Conservation (phyloP, 108 stramenopile species). For the Cyclotella cryptica region DNA sequence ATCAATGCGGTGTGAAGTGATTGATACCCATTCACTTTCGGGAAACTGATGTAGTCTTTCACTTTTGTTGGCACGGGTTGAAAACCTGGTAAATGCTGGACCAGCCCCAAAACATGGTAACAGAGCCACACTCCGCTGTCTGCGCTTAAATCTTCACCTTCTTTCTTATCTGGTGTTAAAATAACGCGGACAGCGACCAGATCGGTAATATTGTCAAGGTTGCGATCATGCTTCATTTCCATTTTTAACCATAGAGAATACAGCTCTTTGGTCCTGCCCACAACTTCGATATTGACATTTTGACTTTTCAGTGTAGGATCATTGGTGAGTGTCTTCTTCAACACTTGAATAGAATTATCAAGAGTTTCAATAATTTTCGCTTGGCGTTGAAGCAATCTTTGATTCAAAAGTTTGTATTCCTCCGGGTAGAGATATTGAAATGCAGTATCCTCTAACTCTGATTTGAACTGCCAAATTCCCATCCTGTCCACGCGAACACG, state of each 20-base stretch:
- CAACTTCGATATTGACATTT: slow-evolving; percentile 72
- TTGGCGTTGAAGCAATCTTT: slow-evolving; percentile 69
- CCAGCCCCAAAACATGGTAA: slow-evolving; percentile 92
- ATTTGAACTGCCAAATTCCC: slow-evolving; percentile 97
- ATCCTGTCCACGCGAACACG: slow-evolving; percentile 49
- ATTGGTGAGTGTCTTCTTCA: slow-evolving; percentile 68
- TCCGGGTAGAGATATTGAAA: slow-evolving; percentile 95
- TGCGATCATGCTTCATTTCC: slow-evolving; percentile 83
- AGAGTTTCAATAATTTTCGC: slow-evolving; percentile 77
- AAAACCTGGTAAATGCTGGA: slow-evolving; percentile 91
- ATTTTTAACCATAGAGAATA: slow-evolving; percentile 97
- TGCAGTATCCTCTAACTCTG: slow-evolving; percentile 95
- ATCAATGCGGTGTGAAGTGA: slow-evolving; percentile 91
- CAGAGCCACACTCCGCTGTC: slow-evolving; percentile 91
- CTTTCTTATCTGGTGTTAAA: slow-evolving; percentile 63
- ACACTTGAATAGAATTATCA: slow-evolving; percentile 76
- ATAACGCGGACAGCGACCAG: slow-evolving; percentile 94
- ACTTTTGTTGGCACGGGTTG: slow-evolving; percentile 90
- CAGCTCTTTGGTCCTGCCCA: slow-evolving; percentile 91
- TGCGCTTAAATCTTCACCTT: slow-evolving; percentile 50
- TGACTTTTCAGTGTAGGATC: slow-evolving; percentile 81
- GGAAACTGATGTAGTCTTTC: slow-evolving; percentile 95
- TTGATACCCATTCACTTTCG: slow-evolving; percentile 95
- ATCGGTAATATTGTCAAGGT: slow-evolving; percentile 90
- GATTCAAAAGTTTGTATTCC: slow-evolving; percentile 88